Evolutionary conservation across 2,329 filamentous ascomycete species (phyloP).

Genomic region (Torrubiella hemipterigena): DNA sequence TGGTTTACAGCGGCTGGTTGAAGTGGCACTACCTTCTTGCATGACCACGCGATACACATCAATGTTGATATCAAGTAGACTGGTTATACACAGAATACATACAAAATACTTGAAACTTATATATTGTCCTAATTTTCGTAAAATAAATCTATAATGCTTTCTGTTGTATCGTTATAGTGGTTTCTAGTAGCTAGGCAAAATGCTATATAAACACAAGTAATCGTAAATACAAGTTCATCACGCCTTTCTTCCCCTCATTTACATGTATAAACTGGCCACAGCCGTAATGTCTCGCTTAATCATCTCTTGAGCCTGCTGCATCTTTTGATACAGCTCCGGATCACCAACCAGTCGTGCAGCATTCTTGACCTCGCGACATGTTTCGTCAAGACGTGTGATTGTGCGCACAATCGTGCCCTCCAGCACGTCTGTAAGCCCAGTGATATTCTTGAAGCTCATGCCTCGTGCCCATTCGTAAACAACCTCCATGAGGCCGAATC

Average conservation of each 20-base stretch:
- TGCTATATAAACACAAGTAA: no score
- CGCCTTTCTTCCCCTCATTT: conserved; percentile 10
- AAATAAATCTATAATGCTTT: no score
- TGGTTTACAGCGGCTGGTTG: no score
- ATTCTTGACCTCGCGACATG: conserved; percentile 94
- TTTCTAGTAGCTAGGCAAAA: no score
- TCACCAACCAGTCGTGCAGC: conserved; percentile 92
- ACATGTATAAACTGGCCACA: conserved; percentile 82
- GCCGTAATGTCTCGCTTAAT: conserved; percentile 95
- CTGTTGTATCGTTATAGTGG: no score
- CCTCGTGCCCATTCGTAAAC: conserved; percentile 97
- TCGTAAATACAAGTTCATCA: neutral
- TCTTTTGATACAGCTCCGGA: conserved; percentile 85
- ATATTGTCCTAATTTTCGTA: conserved; percentile 1
- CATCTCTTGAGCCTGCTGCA: conserved; percentile 94
- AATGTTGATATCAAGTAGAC: no score
- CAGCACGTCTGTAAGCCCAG: conserved; percentile 86
- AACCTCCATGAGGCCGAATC: conserved; percentile 92
- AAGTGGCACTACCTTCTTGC: no score
- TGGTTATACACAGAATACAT: no score
- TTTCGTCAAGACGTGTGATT: conserved; percentile 89
- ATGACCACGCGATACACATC: no score
- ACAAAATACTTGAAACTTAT: no score
- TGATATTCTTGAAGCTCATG: conserved; percentile 98
- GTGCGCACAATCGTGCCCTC: conserved; percentile 95